Conservation (phyloP, 1,284 basidiomycete genomes). For the Inonotus obliquus region DNA sequence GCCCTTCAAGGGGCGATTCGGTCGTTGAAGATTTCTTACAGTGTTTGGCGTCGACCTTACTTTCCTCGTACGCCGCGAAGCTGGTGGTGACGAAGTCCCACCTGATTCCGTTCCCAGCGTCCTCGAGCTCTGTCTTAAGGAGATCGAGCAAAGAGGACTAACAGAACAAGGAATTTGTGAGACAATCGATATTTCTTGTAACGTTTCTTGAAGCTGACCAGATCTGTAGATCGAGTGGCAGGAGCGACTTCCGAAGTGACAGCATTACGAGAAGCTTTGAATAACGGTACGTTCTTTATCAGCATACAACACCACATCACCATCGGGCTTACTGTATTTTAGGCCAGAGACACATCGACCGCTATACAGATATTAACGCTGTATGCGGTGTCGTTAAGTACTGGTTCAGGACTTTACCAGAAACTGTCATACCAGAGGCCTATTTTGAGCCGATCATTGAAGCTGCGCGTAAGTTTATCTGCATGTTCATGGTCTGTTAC, state of each 20-base stretch:
- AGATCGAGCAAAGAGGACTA: constrained; percentile 71
- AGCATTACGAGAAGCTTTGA: constrained; percentile 65
- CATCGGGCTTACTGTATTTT: neutral
- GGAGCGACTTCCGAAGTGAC: constrained; percentile 69
- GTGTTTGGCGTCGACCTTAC: constrained; percentile 77
- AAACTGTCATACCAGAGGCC: constrained; percentile 68
- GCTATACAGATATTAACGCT: constrained; percentile 68
- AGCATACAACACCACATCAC: neutral
- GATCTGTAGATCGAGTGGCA: constrained; percentile 66
- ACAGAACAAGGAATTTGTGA: constrained; percentile 78
- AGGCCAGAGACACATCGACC: constrained; percentile 58
- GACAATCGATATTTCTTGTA: constrained; percentile 27
- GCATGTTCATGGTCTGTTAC: neutral
- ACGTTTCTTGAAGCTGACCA: constrained; percentile 3
- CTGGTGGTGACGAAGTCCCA: constrained; percentile 40
- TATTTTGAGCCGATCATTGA: constrained; percentile 65
- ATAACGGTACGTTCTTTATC: constrained; percentile 48
- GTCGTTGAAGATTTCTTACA: constrained; percentile 26
- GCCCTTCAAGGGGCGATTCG: neutral
- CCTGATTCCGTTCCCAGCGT: constrained; percentile 60
- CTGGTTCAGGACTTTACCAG: constrained; percentile 78
- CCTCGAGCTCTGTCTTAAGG: constrained; percentile 57
- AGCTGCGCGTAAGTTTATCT: constrained; percentile 53
- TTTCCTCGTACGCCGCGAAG: constrained; percentile 63
- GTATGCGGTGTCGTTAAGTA: constrained; percentile 78